Percentiles rank a stretch among this genome's conserved stretches.
These are phyloP conservation scores for Venturia oleaginea DNA, from an alignment of 2,329 filamentous ascomycete species.

Conservation along the genomic window DNA sequence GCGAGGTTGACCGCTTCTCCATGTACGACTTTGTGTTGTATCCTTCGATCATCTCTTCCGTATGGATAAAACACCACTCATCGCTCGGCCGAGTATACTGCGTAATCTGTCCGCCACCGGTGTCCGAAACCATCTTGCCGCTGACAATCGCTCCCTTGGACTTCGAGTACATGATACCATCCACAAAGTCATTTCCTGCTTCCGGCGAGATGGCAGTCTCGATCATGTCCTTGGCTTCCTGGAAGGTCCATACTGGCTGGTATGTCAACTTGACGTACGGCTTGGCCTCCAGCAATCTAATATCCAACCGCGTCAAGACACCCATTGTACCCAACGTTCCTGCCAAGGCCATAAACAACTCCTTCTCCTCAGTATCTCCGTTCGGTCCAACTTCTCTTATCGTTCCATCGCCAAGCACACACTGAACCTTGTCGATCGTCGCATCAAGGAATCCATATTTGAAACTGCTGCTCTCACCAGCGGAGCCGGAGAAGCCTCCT, in stretches of 20 bases:
- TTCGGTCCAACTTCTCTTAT: constrained; percentile 45
- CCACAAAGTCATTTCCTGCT: constrained; percentile 5
- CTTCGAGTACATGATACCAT: constrained; percentile 34
- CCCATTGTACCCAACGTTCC: constrained; percentile 54
- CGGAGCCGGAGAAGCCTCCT: constrained; percentile 58
- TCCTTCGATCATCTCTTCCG: constrained; percentile 19
- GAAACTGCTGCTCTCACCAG: constrained; percentile 62
- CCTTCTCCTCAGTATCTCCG: constrained; percentile 51
- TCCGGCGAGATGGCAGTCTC: constrained; percentile 30
- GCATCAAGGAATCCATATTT: constrained; percentile 57
- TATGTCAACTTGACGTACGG: constrained; percentile 26
- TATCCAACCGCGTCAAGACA: constrained; percentile 29
- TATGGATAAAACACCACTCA: constrained; percentile 44
- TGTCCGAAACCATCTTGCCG: constrained; percentile 19
- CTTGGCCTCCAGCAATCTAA: not conserved
- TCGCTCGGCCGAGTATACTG: constrained; percentile 36
- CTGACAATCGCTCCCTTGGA: constrained; percentile 19
- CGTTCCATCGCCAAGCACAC: constrained; percentile 47
- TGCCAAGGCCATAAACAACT: constrained; percentile 54
- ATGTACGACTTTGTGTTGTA: constrained; percentile 1
- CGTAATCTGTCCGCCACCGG: constrained; percentile 16
- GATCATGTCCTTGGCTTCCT: constrained; percentile 32
- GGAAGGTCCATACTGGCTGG: not conserved
- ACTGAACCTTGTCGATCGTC: constrained; percentile 54
- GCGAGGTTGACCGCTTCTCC: not conserved